Conservation (phyloP, 164 flowering plant species). For the Liriodendron chinense region DNA sequence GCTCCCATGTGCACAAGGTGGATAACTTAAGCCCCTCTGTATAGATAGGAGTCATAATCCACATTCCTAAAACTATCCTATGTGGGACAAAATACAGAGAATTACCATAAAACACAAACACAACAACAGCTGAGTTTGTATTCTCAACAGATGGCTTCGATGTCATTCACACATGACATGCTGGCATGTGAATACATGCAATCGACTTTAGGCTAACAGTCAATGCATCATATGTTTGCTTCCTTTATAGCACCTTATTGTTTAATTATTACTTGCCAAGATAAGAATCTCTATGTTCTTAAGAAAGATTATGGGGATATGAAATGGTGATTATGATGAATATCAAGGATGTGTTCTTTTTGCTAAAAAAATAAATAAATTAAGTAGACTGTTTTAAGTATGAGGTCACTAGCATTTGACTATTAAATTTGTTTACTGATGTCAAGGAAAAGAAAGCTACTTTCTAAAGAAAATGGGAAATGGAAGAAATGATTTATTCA, state of each 20-base stretch:
- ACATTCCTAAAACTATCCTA: no score
- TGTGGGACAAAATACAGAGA: no score
- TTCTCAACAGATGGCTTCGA: no score
- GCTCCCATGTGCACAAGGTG: no score
- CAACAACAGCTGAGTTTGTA: no score
- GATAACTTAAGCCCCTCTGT: no score
- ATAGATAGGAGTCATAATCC: no score
- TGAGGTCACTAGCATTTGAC: not conserved
- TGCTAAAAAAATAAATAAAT: not conserved
- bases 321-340: not conserved
- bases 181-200: no score
- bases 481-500: not conserved
- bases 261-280: not conserved
- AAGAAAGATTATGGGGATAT: not conserved
- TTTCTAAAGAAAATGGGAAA: not conserved
- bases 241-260: not conserved
- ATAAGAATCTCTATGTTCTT: not conserved
- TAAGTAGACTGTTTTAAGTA: not conserved
- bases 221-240: not conserved
- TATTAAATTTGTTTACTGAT: not conserved
- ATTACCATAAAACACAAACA: no score
- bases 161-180: no score
- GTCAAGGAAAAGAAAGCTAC: not conserved
- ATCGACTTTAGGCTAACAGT: no score
- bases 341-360: not conserved